Evolutionary conservation across 1,284 basidiomycete species (phyloP).

Genomic region (Ceratobasidium sp.): DNA sequence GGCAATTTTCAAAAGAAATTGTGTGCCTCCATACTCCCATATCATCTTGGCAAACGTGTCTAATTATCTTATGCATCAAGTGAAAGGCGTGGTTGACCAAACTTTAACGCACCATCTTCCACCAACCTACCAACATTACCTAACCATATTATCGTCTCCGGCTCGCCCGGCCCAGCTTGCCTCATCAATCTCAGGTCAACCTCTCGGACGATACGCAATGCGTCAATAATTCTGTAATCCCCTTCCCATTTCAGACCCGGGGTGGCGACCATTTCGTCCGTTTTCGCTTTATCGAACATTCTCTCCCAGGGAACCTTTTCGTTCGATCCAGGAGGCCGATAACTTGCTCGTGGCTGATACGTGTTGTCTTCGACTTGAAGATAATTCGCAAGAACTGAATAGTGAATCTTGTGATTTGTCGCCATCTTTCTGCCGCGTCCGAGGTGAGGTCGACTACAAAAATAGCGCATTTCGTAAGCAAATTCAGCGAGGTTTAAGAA

Average conservation of each 20-base stretch:
- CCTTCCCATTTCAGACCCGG: neutral
- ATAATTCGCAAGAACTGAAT: constrained; percentile 10
- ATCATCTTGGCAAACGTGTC: neutral
- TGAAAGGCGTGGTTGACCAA: too few relatives aligned
- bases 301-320: too few relatives aligned
- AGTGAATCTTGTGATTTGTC: constrained; percentile 10
- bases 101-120: neutral
- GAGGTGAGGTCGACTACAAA: neutral
- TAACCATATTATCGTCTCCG: too few relatives aligned
- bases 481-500: too few relatives aligned
- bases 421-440: neutral
- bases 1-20: neutral
- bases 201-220: neutral
- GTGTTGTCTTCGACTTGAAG: neutral
- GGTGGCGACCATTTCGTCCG: neutral
- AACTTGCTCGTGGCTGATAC: neutral
- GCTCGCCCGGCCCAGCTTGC: too few relatives aligned
- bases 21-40: neutral
- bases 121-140: too few relatives aligned
- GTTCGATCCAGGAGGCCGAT: too few relatives aligned
- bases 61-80: neutral
- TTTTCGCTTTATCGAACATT: too few relatives aligned
- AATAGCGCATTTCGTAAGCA: neutral
- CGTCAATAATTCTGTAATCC: neutral
- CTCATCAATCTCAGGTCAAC: neutral